These are phyloP conservation scores for Sporisorium scitamineum DNA, from an alignment of 1,284 basidiomycete species.

Conservation along the genomic window DNA sequence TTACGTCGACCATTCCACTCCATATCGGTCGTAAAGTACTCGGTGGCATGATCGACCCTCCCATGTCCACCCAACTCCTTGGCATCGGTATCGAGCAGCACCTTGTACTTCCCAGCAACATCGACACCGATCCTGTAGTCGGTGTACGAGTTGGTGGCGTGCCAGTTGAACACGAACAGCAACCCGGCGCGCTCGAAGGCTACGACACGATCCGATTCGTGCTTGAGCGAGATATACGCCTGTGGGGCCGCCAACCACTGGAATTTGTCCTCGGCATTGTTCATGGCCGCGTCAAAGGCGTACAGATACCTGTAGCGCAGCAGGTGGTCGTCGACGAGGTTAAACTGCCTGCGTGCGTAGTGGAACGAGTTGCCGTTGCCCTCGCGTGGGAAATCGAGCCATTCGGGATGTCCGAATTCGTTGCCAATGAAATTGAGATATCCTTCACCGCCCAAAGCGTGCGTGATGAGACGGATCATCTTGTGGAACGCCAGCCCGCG, in stretches of 20 bases:
- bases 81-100: constrained; percentile 82
- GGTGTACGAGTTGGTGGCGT: constrained; percentile 85
- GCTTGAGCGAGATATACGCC: constrained; percentile 77
- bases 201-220: constrained; percentile 79
- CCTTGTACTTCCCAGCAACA: constrained; percentile 83
- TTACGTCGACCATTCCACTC: constrained; percentile 93
- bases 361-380: constrained; percentile 96
- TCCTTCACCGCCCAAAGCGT: constrained; percentile 93
- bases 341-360: constrained; percentile 90
- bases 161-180: constrained; percentile 97
- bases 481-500: constrained; percentile 93
- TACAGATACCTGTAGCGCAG: constrained; percentile 93
- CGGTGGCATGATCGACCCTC: constrained; percentile 76
- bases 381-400: constrained; percentile 97
- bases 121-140: constrained; percentile 95
- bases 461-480: constrained; percentile 92
- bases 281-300: constrained; percentile 94
- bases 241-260: constrained; percentile 87
- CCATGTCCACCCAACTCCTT: constrained; percentile 88
- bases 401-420: constrained; percentile 98
- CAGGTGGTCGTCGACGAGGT: constrained; percentile 85
- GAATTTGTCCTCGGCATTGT: constrained; percentile 81
- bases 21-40: constrained; percentile 84
- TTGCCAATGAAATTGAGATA: constrained; percentile 99
- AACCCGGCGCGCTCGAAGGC: constrained; percentile 92